Conservation (phyloP, 768 basidiomycete genomes). For the Lenzites betulinus region DNA sequence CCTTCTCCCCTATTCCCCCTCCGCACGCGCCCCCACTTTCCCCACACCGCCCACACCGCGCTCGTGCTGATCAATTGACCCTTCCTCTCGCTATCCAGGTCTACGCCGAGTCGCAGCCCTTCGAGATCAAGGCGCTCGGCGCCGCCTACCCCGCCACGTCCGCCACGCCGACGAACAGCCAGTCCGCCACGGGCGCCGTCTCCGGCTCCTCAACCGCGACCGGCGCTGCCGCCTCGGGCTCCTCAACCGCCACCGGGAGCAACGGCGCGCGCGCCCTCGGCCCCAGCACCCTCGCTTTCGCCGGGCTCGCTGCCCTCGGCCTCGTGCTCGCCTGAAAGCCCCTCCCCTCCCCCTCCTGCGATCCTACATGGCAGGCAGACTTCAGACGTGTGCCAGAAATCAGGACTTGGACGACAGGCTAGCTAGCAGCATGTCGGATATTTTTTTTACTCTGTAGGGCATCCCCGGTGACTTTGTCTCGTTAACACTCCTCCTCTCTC, state of each 20-base stretch:
- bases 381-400: no score
- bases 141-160: conserved; percentile 51
- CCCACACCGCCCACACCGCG: background rate
- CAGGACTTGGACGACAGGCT: no score
- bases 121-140: conserved; percentile 62
- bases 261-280: conserved; percentile 22
- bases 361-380: no score
- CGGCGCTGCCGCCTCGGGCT: conserved; percentile 25
- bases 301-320: conserved; percentile 26
- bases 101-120: conserved; percentile 54
- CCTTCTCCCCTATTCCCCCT: no score
- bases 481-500: background rate
- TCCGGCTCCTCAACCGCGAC: conserved; percentile 30
- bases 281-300: conserved; percentile 24
- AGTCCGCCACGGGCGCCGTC: conserved; percentile 21
- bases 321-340: conserved; percentile 23
- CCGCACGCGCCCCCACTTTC: background rate
- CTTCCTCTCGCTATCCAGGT: conserved; percentile 39
- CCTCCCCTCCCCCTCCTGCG: no score
- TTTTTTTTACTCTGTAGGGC: no score
- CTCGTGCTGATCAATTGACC: background rate
- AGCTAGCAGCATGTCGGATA: no score
- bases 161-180: conserved; percentile 33
- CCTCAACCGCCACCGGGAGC: background rate
- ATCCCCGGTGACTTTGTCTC: no score